Evolutionary conservation across 306 rosid genomes (phyloP).

Genomic region (Fragaria iinumae): DNA sequence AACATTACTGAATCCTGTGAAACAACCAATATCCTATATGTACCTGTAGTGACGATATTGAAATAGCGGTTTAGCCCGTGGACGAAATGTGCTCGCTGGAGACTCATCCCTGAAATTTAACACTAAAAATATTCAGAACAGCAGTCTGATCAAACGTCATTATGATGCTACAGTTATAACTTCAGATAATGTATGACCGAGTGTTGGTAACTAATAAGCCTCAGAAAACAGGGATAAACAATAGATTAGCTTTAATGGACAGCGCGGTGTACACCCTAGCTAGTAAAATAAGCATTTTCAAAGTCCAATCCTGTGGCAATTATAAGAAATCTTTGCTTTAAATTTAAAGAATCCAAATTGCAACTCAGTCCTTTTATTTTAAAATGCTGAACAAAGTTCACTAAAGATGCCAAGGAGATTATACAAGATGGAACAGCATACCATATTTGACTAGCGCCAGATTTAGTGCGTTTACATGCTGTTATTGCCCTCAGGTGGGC

Average conservation of each 20-base stretch:
- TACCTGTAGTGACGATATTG: conserved; percentile 99
- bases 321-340: neutral
- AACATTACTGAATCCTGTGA: neutral
- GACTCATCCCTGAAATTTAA: conserved; percentile 76
- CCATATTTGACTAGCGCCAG: conserved; percentile 84
- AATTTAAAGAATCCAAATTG: conserved; percentile 2
- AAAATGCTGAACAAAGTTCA: conserved; percentile 2
- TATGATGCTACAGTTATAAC: conserved; percentile 10
- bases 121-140: conserved; percentile 14
- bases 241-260: neutral
- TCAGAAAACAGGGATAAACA: neutral
- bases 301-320: neutral
- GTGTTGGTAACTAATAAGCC: neutral
- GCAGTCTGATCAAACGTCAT: conserved; percentile 15
- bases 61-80: conserved; percentile 82
- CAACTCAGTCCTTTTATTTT: neutral
- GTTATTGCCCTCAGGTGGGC: conserved; percentile 94
- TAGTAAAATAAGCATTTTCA: neutral
- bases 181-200: neutral
- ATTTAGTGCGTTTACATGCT: conserved; percentile 84
- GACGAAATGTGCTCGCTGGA: conserved; percentile 83
- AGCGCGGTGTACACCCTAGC: neutral
- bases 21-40: conserved; percentile 1
- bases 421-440: conserved; percentile 34
- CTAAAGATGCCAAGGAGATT: conserved; percentile 16